These are phyloP conservation scores for Termitomyces titanicus DNA, from an alignment of 768 basidiomycete genomes.

Conservation along the genomic window DNA sequence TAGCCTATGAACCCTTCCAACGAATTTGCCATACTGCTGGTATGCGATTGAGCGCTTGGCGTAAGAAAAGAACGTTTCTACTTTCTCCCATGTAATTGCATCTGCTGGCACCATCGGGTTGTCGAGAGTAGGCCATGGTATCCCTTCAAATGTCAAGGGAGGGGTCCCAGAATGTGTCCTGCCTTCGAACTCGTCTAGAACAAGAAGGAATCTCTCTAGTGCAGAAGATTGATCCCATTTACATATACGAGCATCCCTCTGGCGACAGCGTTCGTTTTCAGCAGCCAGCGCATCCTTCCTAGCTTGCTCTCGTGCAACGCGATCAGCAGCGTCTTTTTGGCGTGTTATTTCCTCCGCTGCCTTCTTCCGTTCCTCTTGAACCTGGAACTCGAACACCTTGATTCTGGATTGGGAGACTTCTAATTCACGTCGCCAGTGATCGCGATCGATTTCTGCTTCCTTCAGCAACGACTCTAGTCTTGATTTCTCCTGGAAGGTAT, in stretches of 20 bases:
- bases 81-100: conserved; percentile 7
- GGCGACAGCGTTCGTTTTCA: conserved; percentile 3
- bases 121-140: conserved; percentile 17
- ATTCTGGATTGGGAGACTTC: not conserved
- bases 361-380: not conserved
- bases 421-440: not conserved
- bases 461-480: not conserved
- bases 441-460: not conserved
- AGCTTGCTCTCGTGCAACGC: not conserved
- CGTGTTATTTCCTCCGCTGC: not conserved
- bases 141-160: conserved; percentile 13
- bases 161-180: conserved; percentile 17
- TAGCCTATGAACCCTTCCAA: conserved; percentile 2
- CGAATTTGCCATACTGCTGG: conserved; percentile 1
- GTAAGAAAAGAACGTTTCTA: conserved; percentile 7
- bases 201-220: conserved; percentile 1
- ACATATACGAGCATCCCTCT: conserved; percentile 3
- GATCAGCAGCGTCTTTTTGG: not conserved
- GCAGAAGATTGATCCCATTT: conserved; percentile 3
- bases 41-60: not conserved
- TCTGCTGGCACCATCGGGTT: not conserved
- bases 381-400: not conserved
- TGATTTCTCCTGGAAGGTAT: not conserved
- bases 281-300: not conserved
- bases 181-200: conserved; percentile 12